A percentile compares a stretch with the other conserved stretches of the same genome.
phyloP scores from a whole-genome alignment of 2,329 filamentous ascomycete species.

The Fonsecaea pedrosoi region DNA sequence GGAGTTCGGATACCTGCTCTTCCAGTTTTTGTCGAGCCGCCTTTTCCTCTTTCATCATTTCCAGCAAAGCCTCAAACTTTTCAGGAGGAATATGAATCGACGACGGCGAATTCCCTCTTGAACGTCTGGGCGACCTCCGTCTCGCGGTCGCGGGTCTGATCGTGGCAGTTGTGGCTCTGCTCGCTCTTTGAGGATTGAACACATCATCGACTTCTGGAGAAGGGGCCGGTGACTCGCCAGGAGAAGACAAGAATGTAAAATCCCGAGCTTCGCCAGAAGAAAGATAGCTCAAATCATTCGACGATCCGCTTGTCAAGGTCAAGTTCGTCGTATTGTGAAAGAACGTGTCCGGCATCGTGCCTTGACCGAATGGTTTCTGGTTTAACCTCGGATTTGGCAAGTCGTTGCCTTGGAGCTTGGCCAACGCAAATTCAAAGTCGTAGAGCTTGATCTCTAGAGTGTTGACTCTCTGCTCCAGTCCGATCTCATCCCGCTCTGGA shows the following conservation, averaged over 20 bases:
- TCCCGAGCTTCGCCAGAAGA: conserved; percentile 26
- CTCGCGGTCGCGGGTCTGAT: conserved; percentile 32
- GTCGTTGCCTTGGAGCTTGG: conserved; percentile 52
- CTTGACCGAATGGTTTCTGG: conserved; percentile 6
- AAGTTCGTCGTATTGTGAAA: conserved; percentile 17
- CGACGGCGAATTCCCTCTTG: conserved; percentile 31
- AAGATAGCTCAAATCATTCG: conserved; percentile 18
- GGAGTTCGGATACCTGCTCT: conserved; percentile 51
- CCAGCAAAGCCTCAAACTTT: conserved; percentile 55
- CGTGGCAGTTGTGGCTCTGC: conserved; percentile 39
- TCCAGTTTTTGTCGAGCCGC: conserved; percentile 54
- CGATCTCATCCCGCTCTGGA: conserved; percentile 46
- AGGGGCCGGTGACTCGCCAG: conserved; percentile 27
- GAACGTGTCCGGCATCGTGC: conserved; percentile 26
- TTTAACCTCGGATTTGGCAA: conserved; percentile 31
- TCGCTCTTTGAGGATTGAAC: conserved; percentile 32
- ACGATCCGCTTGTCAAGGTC: conserved; percentile 20
- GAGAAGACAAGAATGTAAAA: conserved; percentile 35
- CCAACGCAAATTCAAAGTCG: conserved; percentile 58
- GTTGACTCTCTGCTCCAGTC: conserved; percentile 55
- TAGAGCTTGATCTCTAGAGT: conserved; percentile 59
- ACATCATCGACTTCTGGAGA: conserved; percentile 30
- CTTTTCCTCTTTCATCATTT: conserved; percentile 55
- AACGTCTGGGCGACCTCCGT: conserved; percentile 26
- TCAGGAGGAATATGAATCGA: conserved; percentile 46